Conservation (phyloP, 2,329 filamentous ascomycete species). For the Alternaria novae-zelandiae region DNA sequence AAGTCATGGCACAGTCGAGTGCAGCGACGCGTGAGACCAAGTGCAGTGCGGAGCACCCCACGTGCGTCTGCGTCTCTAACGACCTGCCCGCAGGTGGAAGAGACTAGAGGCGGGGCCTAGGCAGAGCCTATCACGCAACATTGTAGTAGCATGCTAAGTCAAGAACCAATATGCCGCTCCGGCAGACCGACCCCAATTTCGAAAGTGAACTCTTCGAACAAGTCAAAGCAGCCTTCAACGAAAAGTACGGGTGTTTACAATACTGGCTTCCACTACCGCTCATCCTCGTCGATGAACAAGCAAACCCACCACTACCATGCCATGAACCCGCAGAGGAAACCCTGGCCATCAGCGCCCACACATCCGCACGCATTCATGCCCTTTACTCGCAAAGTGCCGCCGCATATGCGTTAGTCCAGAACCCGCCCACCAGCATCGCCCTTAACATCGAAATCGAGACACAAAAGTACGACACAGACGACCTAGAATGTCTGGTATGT, state of each 20-base stretch:
- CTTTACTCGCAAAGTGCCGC: slow-evolving; percentile 11
- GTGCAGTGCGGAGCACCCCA: neutral
- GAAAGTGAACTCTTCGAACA: slow-evolving; percentile 13
- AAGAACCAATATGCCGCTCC: slow-evolving; percentile 14
- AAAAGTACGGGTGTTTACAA: slow-evolving; percentile 9
- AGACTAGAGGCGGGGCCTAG: neutral
- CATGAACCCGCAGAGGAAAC: slow-evolving; percentile 18
- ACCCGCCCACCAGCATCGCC: slow-evolving; percentile 14
- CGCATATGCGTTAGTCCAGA: slow-evolving; percentile 1
- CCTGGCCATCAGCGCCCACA: slow-evolving; percentile 11
- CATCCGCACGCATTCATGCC: slow-evolving; percentile 13
- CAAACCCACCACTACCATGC: slow-evolving; percentile 7
- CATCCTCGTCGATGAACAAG: slow-evolving; percentile 12
- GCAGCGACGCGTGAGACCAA: neutral
- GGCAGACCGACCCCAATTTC: slow-evolving; percentile 15
- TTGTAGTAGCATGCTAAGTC: neutral
- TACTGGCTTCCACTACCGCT: slow-evolving; percentile 18
- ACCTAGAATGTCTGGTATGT: slow-evolving; percentile 8
- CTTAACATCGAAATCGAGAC: slow-evolving; percentile 9
- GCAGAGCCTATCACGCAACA: neutral
- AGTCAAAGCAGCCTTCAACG: slow-evolving; percentile 14
- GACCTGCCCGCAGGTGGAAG: neutral
- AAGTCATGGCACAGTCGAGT: neutral
- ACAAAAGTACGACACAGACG: slow-evolving; percentile 11
- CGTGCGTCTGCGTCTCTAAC: neutral